phyloP scores from a whole-genome alignment of 495 filamentous ascomycete species.

The Neurospora africana region DNA sequence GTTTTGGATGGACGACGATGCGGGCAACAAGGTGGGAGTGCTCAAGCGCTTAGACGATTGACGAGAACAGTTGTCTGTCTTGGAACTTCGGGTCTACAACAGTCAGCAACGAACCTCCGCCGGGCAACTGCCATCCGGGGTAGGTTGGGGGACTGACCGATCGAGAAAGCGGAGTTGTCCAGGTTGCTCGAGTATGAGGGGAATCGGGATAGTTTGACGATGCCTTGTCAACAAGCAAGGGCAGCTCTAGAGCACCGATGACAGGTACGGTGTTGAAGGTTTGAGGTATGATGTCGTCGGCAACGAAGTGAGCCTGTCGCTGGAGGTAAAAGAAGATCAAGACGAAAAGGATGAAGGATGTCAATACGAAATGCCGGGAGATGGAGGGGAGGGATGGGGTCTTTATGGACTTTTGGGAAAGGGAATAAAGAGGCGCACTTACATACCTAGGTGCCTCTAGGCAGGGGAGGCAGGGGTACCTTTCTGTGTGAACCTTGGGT shows the following conservation, averaged over 20 bases:
- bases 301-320: background rate
- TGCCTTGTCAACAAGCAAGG: background rate
- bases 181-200: background rate
- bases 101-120: background rate
- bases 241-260: background rate
- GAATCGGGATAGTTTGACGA: background rate
- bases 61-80: background rate
- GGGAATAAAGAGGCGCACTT: background rate
- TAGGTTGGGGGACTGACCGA: background rate
- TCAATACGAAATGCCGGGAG: background rate
- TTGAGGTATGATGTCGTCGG: background rate
- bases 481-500: background rate
- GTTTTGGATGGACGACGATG: background rate
- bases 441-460: background rate
- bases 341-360: background rate
- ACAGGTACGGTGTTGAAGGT: background rate
- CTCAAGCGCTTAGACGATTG: background rate
- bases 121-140: background rate
- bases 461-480: background rate
- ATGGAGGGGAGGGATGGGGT: background rate
- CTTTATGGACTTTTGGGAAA: background rate
- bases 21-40: background rate
- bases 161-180: background rate
- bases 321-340: background rate
- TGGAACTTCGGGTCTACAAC: background rate